Conservation (phyloP, 225 moss, liverwort and hornwort genomes). For the Polytrichum formosum region DNA sequence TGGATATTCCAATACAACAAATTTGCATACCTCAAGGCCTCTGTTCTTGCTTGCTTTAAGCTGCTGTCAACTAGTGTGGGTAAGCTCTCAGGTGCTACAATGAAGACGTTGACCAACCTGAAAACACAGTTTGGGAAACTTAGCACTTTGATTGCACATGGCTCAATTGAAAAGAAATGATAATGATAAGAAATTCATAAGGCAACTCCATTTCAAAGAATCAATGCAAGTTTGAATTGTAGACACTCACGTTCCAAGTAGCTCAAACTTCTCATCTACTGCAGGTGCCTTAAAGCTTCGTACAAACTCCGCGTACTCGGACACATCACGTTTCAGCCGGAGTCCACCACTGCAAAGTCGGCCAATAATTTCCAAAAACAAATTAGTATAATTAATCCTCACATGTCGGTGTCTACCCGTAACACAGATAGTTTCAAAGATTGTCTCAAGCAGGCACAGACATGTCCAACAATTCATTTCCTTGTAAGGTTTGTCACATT, state of each 20-base stretch:
- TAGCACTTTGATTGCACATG: not conserved
- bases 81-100: conserved; percentile 97
- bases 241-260: conserved; percentile 87
- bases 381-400: not conserved
- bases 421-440: not conserved
- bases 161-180: not conserved
- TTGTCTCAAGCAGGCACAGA: not conserved
- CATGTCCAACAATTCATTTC: not conserved
- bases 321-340: conserved; percentile 94
- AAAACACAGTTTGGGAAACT: conserved; percentile 11
- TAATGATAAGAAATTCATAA: not conserved
- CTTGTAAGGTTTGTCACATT: no score
- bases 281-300: conserved; percentile 98
- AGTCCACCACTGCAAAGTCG: conserved; percentile 78
- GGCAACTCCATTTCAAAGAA: not conserved
- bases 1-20: not conserved
- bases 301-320: conserved; percentile 96
- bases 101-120: conserved; percentile 99
- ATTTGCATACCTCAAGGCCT: conserved; percentile 72
- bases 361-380: conserved; percentile 6
- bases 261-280: conserved; percentile 99
- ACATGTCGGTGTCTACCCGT: not conserved
- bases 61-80: conserved; percentile 98
- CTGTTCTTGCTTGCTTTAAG: conserved; percentile 91
- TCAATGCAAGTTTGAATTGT: not conserved